Evolutionary conservation across 2,329 filamentous ascomycete genomes (phyloP), one percentile per base, ranked within the genome.

Genomic region (Phialophora chinensis): DNA sequence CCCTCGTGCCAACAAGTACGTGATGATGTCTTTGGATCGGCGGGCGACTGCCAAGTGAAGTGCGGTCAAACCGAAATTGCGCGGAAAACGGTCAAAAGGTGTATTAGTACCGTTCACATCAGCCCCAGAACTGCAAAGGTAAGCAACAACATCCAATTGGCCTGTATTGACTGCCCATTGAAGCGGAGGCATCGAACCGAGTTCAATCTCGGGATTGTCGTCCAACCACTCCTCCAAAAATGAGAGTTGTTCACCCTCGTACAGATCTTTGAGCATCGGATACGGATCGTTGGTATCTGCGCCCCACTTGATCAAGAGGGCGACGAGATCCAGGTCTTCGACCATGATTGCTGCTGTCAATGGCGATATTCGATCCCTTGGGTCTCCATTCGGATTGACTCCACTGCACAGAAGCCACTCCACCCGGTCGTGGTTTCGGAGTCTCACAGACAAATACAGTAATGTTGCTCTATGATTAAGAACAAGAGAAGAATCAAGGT

Each of bases 21-120:
- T 35, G 11, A 62, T 25, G 17, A 56, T 47, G 20, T 54, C 29
- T 17, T 23, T 62, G 14, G 14, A 35, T 17, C 29, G 23, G 14
- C 1, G 5, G 44, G 8, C 23, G 4, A 47, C 60, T 8, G 50
- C 60, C 35, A 62, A 8, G 20, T 55, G 50, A 10, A 56, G 12
- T 7, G 53, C 53, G 23, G 60, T 56, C 38, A 44, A 44, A 8
- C 17, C 14, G 14, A 1, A 11, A n/a, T 11, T n/a, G n/a, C 4
- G 53, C 17, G 7, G 17, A 8, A 7, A n/a, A n/a, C 5, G 1
- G 14, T 44, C 14, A 3, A 6, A 4, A 44, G 17, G 17, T n/a
- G 8, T 44, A 55, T n/a, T 55, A 29, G 25, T 55, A 12, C 29
- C 29, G 31, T 35, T 62, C 38, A 62, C 50, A 29, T 62, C 60